Base-by-base conservation (phyloP, 306 rosid genomes). In the Cicer yamashitae region DNA sequence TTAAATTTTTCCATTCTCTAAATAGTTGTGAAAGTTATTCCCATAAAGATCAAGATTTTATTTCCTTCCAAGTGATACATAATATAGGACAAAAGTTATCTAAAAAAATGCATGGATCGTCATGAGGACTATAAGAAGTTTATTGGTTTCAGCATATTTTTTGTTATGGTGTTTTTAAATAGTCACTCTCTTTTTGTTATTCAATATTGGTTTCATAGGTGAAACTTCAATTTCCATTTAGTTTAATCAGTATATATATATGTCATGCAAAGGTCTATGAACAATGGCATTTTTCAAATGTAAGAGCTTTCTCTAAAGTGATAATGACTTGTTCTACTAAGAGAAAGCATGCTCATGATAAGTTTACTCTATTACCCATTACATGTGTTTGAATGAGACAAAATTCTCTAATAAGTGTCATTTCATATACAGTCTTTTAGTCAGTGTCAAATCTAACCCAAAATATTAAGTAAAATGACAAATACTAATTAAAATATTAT, bases 21-120 rank as follows among this genome's bases (percentile, higher is more conserved):
- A 86, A 86, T 75, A 75, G 50, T 71, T 81, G 61, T 41, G 81
- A 80, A 73, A 82, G 50, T 22, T 88, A 83, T 71, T 73, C 87
- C 25, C 81, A 54, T 54, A 74, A 86, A 64, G 81, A 82, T 18
- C 67, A 54, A 57, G 84, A 67, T 67, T 88, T 30, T 30, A 30
- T 30, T 87, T 71, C 82, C 82, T 30, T 84, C 83, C 37, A 79
- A 72, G 78, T 90, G 85, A 85, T 67, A 65, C 67, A 65, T 12
- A 80, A 30, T 30, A 14, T 41, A 47, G 7, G 14, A 47, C 40
- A 77, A 34, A 74, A 64, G 75, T 25, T 41, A 43, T 6, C 46
- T 20, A 14, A 20, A 25, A 50, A 60, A 56, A 10, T 41, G 50
- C 17, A 15, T 30, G 30, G 39, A 57, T 41, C 56, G 71, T 77